phyloP scores from a whole-genome alignment of 1,139 yeast species.

The Nadsonia starkeyi-henricii region DNA sequence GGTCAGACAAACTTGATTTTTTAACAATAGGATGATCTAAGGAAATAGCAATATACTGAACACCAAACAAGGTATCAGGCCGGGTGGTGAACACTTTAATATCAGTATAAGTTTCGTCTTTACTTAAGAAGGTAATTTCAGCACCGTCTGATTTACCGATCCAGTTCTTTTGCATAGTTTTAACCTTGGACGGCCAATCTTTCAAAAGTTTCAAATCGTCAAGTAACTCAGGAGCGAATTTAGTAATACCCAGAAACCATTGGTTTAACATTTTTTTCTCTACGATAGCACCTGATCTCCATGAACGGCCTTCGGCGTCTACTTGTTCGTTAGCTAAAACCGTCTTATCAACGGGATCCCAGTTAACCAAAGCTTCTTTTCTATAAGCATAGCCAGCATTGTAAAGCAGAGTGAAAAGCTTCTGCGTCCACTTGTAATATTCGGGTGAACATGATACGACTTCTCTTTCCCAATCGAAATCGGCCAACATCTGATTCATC shows the following conservation, averaged over 20 bases:
- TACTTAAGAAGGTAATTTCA: slow-evolving; percentile 36
- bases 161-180: slow-evolving; percentile 87
- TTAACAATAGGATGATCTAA: slow-evolving; percentile 50
- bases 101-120: not conserved
- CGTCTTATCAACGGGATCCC: slow-evolving; percentile 95
- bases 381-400: slow-evolving; percentile 75
- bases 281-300: slow-evolving; percentile 95
- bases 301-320: slow-evolving; percentile 74
- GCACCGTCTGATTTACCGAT: slow-evolving; percentile 83
- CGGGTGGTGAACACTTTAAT: slow-evolving; percentile 68
- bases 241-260: slow-evolving; percentile 87
- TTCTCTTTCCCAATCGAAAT: slow-evolving; percentile 90
- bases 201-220: slow-evolving; percentile 45
- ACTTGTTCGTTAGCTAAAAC: slow-evolving; percentile 96
- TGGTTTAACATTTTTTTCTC: slow-evolving; percentile 70
- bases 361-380: slow-evolving; percentile 76
- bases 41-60: slow-evolving; percentile 71
- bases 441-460: slow-evolving; percentile 78
- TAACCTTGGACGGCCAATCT: slow-evolving; percentile 82
- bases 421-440: slow-evolving; percentile 87
- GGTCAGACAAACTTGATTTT: slow-evolving; percentile 25
- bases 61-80: slow-evolving; percentile 74
- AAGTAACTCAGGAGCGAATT: slow-evolving; percentile 54
- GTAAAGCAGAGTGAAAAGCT: slow-evolving; percentile 57
- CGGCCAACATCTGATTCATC: slow-evolving; percentile 63